Evolutionary conservation across 164 flowering plant genomes (phyloP).

Genomic region (Echeveria elegans): DNA sequence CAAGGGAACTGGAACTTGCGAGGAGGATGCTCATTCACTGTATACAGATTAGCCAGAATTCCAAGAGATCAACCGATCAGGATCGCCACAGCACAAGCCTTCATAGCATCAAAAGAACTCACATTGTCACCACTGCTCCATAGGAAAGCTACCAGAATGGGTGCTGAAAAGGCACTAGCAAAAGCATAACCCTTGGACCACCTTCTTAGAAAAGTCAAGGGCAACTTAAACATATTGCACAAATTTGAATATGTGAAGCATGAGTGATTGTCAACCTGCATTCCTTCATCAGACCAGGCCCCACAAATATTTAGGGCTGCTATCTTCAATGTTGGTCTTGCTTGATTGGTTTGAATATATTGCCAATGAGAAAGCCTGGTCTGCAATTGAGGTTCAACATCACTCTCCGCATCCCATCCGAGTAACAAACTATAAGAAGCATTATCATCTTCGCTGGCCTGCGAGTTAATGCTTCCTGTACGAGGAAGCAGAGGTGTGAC

Average conservation of each 20-base stretch:
- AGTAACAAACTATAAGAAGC: constrained; percentile 49
- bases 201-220: constrained; percentile 63
- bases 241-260: constrained; percentile 29
- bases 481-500: constrained; percentile 86
- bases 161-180: constrained; percentile 66
- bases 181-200: constrained; percentile 86
- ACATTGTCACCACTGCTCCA: constrained; percentile 49
- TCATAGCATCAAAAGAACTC: constrained; percentile 19
- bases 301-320: constrained; percentile 41
- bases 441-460: constrained; percentile 51
- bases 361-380: constrained; percentile 64
- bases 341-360: constrained; percentile 1
- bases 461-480: constrained; percentile 59
- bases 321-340: constrained; percentile 26
- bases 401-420: constrained; percentile 15
- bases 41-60: constrained; percentile 44
- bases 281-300: constrained; percentile 57
- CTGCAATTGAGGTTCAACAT: constrained; percentile 30
- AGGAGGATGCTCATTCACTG: constrained; percentile 60
- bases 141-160: constrained; percentile 57
- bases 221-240: constrained; percentile 45
- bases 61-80: constrained; percentile 46
- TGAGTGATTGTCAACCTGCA: constrained; percentile 5
- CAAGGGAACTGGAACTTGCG: constrained; percentile 54
- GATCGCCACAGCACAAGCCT: constrained; percentile 34